Conservation (phyloP, 805 yeast genomes). For the Torulaspora indica region DNA sequence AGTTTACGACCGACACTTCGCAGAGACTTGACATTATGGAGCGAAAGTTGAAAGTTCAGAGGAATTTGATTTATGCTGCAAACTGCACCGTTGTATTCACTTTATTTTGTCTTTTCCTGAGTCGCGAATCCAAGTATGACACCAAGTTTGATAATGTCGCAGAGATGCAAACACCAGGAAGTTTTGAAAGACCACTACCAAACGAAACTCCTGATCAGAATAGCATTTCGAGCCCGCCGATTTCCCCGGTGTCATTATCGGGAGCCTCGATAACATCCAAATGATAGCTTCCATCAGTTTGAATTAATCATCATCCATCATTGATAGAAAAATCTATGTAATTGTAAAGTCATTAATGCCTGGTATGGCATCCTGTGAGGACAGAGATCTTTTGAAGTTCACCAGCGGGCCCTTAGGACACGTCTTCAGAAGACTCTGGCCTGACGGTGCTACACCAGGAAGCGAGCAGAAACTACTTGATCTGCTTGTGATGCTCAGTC, state of each 20-base stretch:
- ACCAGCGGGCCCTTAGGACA: constrained; percentile 10
- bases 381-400: constrained; percentile 10
- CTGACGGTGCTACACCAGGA: constrained; percentile 6
- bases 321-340: constrained; percentile 1
- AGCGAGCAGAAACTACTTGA: constrained; percentile 10
- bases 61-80: constrained; percentile 17
- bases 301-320: constrained; percentile 1
- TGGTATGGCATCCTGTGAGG: constrained; percentile 15
- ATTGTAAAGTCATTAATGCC: constrained; percentile 12
- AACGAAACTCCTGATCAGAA: background rate
- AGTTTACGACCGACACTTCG: constrained; percentile 17
- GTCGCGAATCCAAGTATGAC: constrained; percentile 15
- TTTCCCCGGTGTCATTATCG: constrained; percentile 9
- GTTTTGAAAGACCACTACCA: background rate
- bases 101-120: constrained; percentile 15
- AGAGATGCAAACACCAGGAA: background rate
- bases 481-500: constrained; percentile 13
- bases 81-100: constrained; percentile 14
- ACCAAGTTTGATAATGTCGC: background rate
- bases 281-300: background rate
- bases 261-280: constrained; percentile 10
- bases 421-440: constrained; percentile 7
- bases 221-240: background rate
- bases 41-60: constrained; percentile 23
- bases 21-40: constrained; percentile 20